Conservation (phyloP, 257 asterid species). For the Solanum medicagineum region DNA sequence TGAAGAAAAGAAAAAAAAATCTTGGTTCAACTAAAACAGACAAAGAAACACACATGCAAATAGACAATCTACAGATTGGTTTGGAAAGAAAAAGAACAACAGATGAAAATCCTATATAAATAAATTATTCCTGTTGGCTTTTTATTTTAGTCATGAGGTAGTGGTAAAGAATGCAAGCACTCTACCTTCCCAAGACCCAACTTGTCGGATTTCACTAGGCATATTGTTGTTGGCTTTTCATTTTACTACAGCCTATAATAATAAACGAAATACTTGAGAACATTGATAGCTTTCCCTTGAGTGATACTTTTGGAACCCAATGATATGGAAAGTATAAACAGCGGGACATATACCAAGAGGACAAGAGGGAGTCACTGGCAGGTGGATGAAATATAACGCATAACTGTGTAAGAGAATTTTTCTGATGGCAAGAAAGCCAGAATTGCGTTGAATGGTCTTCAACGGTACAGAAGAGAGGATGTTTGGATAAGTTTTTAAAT, state of each 20-base stretch:
- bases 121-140: neutral
- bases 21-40: neutral
- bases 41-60: neutral
- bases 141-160: no score
- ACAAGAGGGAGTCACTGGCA: neutral
- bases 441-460: neutral
- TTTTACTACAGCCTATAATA: neutral
- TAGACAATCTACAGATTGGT: neutral
- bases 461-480: neutral
- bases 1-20: neutral
- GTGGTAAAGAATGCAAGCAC: no score
- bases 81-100: neutral
- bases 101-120: neutral
- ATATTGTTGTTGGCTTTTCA: neutral
- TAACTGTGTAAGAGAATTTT: neutral
- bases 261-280: neutral
- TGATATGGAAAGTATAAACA: neutral
- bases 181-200: no score
- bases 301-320: neutral
- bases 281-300: neutral
- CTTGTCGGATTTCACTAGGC: no score
- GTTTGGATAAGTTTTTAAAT: neutral
- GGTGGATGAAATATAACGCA: neutral
- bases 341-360: neutral
- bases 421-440: neutral